Conservation (phyloP, 495 filamentous ascomycete species). For the Apiosordaria backusii region DNA sequence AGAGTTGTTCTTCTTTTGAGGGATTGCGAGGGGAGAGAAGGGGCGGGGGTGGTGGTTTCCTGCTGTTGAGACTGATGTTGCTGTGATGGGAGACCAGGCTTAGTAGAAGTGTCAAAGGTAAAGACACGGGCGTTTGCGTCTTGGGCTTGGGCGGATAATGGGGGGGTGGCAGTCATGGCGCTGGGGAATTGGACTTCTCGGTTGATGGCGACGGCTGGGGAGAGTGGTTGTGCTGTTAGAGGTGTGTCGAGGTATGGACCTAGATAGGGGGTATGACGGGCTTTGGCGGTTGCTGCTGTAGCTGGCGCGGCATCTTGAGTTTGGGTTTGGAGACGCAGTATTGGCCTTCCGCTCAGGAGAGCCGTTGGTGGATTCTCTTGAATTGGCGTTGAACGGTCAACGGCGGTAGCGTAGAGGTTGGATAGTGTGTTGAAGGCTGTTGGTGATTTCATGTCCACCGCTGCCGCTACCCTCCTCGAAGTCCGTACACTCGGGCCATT, state of each 20-base stretch:
- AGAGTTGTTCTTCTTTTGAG: slow-evolving; percentile 40
- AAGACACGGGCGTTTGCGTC: slow-evolving; percentile 40
- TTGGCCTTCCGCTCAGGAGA: slow-evolving; percentile 36
- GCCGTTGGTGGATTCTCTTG: slow-evolving; percentile 40
- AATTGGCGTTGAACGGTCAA: slow-evolving; percentile 59
- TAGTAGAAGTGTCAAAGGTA: slow-evolving; percentile 30
- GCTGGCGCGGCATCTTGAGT: slow-evolving; percentile 2
- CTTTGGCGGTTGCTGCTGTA: slow-evolving; percentile 23
- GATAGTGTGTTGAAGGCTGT: slow-evolving; percentile 79
- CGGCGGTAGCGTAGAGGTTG: slow-evolving; percentile 70
- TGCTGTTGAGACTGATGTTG: slow-evolving; percentile 11
- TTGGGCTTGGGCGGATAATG: slow-evolving; percentile 43
- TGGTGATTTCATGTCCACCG: slow-evolving; percentile 62
- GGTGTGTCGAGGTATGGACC: slow-evolving; percentile 45
- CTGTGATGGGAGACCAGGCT: not conserved
- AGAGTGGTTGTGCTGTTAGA: slow-evolving; percentile 41
- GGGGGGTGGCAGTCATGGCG: slow-evolving; percentile 45
- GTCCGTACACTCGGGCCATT: slow-evolving; percentile 31
- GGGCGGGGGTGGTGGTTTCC: not conserved
- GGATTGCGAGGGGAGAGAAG: slow-evolving; percentile 27
- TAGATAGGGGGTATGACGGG: slow-evolving; percentile 33
- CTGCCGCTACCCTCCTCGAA: slow-evolving; percentile 34
- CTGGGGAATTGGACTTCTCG: slow-evolving; percentile 19
- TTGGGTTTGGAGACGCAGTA: slow-evolving; percentile 47
- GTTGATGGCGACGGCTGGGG: slow-evolving; percentile 29